Percentiles rank a stretch among this genome's conserved stretches.
phyloP scores from a whole-genome alignment of 2,329 filamentous ascomycete species.

The Fusarium sp. region DNA sequence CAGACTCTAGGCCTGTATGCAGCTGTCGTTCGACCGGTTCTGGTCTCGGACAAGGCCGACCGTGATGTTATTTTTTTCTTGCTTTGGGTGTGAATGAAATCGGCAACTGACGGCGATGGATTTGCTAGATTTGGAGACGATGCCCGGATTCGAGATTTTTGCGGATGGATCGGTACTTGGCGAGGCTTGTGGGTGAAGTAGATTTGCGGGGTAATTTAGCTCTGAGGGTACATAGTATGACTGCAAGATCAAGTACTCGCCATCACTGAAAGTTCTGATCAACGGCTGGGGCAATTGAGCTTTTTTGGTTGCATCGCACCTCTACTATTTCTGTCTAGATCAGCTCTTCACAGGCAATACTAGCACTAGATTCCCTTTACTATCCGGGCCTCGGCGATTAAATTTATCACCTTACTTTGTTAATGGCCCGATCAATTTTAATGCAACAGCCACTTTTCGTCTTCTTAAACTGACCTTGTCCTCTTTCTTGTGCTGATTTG shows the following conservation, averaged over 20 bases:
- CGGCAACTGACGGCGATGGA: constrained; percentile 42
- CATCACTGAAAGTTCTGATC: constrained; percentile 40
- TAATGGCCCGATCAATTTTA: constrained; percentile 6
- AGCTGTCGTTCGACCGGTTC: constrained; percentile 47
- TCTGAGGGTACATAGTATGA: constrained; percentile 23
- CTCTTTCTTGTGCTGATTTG: constrained; percentile 20
- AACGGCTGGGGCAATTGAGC: constrained; percentile 9
- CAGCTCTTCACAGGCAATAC: constrained; percentile 35
- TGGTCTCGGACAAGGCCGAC: constrained; percentile 44
- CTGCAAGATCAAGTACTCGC: constrained; percentile 32
- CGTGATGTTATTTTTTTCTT: constrained; percentile 33
- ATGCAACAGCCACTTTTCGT: constrained; percentile 9
- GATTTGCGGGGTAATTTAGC: constrained; percentile 7
- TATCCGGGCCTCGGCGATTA: constrained; percentile 35
- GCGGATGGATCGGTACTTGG: constrained; percentile 33
- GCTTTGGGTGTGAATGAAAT: constrained; percentile 44
- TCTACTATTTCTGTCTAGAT: constrained; percentile 28
- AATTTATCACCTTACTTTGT: constrained; percentile 18
- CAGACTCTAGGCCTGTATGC: constrained; percentile 39
- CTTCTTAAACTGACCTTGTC: constrained; percentile 23
- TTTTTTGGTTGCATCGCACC: constrained; percentile 35
- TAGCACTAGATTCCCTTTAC: constrained; percentile 9
- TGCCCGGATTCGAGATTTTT: constrained; percentile 49
- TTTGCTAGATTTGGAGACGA: constrained; percentile 46
- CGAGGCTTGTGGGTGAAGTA: constrained; percentile 37